A percentile compares a stretch with the other conserved stretches of the same genome.
These are phyloP conservation scores for Petasospora fabianii DNA, from an alignment of 1,139 yeast genomes.

Conservation along the genomic window DNA sequence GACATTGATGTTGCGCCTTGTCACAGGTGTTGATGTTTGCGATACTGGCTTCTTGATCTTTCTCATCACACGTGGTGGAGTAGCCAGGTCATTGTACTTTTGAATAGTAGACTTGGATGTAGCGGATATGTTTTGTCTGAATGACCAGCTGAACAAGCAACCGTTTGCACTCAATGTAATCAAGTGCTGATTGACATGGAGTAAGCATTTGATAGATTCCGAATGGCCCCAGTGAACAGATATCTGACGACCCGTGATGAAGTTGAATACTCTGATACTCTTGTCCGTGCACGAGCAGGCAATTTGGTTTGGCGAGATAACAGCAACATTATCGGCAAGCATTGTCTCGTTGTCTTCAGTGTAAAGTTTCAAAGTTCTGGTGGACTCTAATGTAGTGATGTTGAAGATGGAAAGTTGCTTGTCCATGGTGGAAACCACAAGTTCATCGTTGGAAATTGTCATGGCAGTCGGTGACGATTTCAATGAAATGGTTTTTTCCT, in stretches of 20 bases:
- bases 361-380: slow-evolving; percentile 40
- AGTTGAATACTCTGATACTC: slow-evolving; percentile 49
- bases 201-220: slow-evolving; percentile 47
- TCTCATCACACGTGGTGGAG: slow-evolving; percentile 26
- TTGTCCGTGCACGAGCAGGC: slow-evolving; percentile 54
- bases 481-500: slow-evolving; percentile 46
- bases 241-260: slow-evolving; percentile 41
- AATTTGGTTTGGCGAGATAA: slow-evolving; percentile 30
- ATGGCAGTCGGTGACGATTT: slow-evolving; percentile 46
- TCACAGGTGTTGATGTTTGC: slow-evolving; percentile 13
- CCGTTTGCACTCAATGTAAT: slow-evolving; percentile 49
- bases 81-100: slow-evolving; percentile 13
- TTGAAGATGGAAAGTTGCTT: slow-evolving; percentile 42
- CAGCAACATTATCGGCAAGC: slow-evolving; percentile 40
- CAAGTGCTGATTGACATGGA: slow-evolving; percentile 29
- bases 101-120: slow-evolving; percentile 10
- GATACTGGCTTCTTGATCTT: slow-evolving; percentile 22
- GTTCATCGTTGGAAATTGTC: slow-evolving; percentile 32
- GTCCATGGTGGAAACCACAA: slow-evolving; percentile 53
- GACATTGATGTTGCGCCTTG: slow-evolving; percentile 8
- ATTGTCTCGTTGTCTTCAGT: slow-evolving; percentile 39
- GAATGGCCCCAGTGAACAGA: slow-evolving; percentile 65
- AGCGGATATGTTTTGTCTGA: neutral
- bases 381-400: slow-evolving; percentile 33
- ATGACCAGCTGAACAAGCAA: slow-evolving; percentile 47